Evolutionary conservation across 164 flowering plant species (phyloP), one percentile per base, ranked within the genome.

Genomic region (Dillenia turbinata): DNA sequence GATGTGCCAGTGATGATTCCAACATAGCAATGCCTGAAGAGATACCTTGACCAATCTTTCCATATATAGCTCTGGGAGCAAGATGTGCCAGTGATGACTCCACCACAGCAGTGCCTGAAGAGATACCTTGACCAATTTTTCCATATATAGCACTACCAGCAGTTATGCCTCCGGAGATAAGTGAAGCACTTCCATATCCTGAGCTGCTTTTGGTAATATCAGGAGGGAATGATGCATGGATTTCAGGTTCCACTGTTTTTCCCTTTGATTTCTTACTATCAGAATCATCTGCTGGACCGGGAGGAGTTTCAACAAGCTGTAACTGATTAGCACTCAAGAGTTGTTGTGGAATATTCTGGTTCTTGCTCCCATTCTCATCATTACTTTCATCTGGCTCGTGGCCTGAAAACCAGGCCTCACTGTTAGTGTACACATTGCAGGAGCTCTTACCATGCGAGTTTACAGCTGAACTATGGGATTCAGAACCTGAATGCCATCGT

Each of bases 361-460:
- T 75, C 65, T 64, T 76, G 66, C 67, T 76, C 47, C 54, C 70
- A 66, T 63, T 75, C 52, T 71, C 71, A 33, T 75, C 76, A 69
- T 59, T 72, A 67, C 66, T 78, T 46, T 81, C 87, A 62, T 85
- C 94, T 13, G 71, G 73, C 49, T 89, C 97, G 67, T 71, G 77
- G 48, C 95, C 87, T 16, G 97, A 91, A 77, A 85, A 91, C 90
- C 87, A 88, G 15, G 86, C 59, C 53, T 88, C 97, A 67, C 85
- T 87, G 65, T 77, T 73, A 47, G 60, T 75, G 64, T 96, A 86
- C 65, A 81, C 90, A 73, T 72, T 75, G 9, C 95, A 72, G 63
- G 88, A 85, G 68, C 73, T 83, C 69, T 53, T 80, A 57, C 71
- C 81, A 56, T 75, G 76, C 3, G 83, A 77, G 59, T 67, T 86